These are phyloP conservation scores for Cercospora nicotianae DNA, from an alignment of 2,329 filamentous ascomycete species.

Conservation along the genomic window DNA sequence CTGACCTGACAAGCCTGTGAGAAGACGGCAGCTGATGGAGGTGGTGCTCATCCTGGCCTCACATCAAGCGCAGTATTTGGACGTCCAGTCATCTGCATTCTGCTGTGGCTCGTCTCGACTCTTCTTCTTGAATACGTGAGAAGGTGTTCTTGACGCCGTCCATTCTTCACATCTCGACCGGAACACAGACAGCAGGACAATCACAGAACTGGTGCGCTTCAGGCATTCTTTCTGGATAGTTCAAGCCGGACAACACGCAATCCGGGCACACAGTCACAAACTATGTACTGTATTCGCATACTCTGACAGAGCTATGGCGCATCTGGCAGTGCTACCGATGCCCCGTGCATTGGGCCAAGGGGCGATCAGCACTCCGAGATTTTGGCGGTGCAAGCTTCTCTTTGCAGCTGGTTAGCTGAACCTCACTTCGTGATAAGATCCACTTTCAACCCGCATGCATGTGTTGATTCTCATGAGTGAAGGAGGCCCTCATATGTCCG, in stretches of 20 bases:
- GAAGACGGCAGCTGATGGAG: too few species aligned
- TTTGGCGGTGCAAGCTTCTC: background rate
- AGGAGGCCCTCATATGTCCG: background rate
- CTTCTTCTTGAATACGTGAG: background rate
- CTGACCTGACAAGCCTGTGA: too few species aligned
- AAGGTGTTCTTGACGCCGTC: background rate
- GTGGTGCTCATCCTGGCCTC: background rate
- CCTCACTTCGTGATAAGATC: background rate
- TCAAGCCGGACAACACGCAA: background rate
- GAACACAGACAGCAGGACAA: background rate
- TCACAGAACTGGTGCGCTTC: background rate
- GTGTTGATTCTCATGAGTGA: background rate
- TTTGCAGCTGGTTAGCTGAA: background rate
- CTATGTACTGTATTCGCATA: background rate
- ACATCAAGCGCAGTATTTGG: background rate
- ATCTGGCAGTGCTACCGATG: constrained; percentile 2
- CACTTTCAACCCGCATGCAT: background rate
- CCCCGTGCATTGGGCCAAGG: background rate
- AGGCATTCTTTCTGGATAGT: background rate
- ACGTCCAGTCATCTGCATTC: background rate
- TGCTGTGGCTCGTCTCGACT: background rate
- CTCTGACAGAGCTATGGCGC: background rate
- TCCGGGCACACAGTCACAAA: background rate
- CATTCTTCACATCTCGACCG: background rate
- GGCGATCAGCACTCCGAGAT: constrained; percentile 1